Percentiles rank a stretch among this genome's conserved stretches.
Conservation (phyloP, 176 grass and related monocot species). For the Hsuehochloa calcarea region DNA sequence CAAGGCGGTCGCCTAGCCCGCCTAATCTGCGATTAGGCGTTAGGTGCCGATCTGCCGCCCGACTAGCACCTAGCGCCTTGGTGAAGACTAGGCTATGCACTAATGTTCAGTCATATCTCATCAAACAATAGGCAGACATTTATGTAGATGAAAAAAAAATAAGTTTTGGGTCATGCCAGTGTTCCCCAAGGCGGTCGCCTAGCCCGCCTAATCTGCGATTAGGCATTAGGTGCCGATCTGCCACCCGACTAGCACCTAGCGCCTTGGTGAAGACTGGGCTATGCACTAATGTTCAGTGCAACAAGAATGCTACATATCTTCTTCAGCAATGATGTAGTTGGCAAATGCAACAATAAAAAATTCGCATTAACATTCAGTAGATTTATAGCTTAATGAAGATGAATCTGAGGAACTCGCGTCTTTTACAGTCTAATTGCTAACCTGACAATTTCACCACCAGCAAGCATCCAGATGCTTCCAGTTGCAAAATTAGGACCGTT, state of each 20-base stretch:
- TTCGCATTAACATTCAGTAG: not conserved
- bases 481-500: not conserved
- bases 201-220: too few relatives aligned
- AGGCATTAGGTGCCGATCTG: too few relatives aligned
- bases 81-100: not conserved
- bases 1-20: too few relatives aligned
- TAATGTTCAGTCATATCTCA: not conserved
- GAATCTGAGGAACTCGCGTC: not conserved
- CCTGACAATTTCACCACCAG: not conserved
- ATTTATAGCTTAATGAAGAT: not conserved
- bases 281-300: conserved; percentile 4
- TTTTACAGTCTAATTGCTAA: not conserved
- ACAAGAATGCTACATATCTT: not conserved
- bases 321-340: not conserved
- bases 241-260: too few relatives aligned
- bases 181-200: too few relatives aligned
- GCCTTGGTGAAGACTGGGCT: not conserved
- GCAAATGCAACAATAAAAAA: not conserved
- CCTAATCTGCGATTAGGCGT: too few relatives aligned
- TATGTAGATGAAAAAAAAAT: not conserved
- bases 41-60: too few relatives aligned
- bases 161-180: not conserved
- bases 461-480: not conserved
- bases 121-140: not conserved
- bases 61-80: too few relatives aligned